Base-by-base conservation (phyloP, 768 basidiomycete species). In the Tylopilus vinaceipallidus region DNA sequence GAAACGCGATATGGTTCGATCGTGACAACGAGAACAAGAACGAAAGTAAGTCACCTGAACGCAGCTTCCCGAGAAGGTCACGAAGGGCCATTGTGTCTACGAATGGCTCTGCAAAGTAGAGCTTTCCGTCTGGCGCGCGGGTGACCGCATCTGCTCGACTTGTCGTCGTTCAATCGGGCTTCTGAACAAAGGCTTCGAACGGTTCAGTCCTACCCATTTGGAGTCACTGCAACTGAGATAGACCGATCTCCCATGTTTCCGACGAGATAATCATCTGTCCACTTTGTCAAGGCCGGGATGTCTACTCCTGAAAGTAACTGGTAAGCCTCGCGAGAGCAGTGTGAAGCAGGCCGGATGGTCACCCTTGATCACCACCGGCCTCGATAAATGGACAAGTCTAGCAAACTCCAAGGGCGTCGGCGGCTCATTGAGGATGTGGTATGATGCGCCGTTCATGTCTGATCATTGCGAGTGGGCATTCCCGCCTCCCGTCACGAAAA, bases 61-160 rank as follows among this genome's bases (percentile, higher is more conserved):
- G 71, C 61, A 80, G 49, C 42, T 59, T 68, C 9, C 63, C 48
- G 11, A 92, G 60, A 44, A 93, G 73, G 3, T 73, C 65, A 0
- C 49, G 17, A 73, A 92, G 83, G 0, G 80, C 75, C 86, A 92
- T 86, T 54, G 76, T 72, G 49, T 89, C 79, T 3, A 80, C 68
- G 27, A 74, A 69, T 3, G 93, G 93, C 60, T 95, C 92, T 3
- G 76, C 78, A 61, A 95, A 95, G 62, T 86, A 91, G 11, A 75
- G 64, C 37, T 62, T 73, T 37, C 76, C 79, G 55, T 84, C 81
- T 4, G 75, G 67, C 8, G 73, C 78, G 27, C 58, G 60, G 27
- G 77, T 75, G 33, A 93, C 75, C 16, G 90, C 84, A 66, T 95
- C 91, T 52, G 91, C 91, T 49, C 80, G 80, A 19, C 90, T 90